Base-by-base conservation (phyloP, 768 basidiomycete species). In the Panellus pusillus region DNA sequence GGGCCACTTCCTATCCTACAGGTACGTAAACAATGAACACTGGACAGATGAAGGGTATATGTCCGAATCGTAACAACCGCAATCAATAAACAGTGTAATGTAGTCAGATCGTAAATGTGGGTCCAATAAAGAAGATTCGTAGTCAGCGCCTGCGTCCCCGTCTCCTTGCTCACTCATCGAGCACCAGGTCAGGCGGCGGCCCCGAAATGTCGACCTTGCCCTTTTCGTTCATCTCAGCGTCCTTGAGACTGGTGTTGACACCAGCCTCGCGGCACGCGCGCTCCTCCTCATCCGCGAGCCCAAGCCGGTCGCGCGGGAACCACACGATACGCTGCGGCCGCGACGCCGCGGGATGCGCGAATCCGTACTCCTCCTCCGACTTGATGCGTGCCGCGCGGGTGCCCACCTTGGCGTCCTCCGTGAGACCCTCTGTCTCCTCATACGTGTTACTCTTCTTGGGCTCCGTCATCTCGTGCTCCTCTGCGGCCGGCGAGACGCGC, bases 341-440 rank as follows among this genome's bases (percentile, higher is more conserved):
- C 57, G 74, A 81, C 50, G 82, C 78, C 7, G 93, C 93, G 14
- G 96, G 96, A 63, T 96, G 96, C 42, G 89, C 84, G 72, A 96
- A 98, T 12, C 88, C 87, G 63, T 84, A 84, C 45, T 81, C 70
- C 4, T 74, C 73, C 42, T 75, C 72, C 15, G 53, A 55, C 54
- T 49, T 47, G 44, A 48, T 32, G 36, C 37, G 49, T 41, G 44
- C 58, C 39, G 54, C 58, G 11, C 52, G 54, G 36, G 24, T 35
- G 36, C 57, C 50, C 32, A 14, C 45, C 31, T 44, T 54, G 27
- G 49, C 44, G n/a, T 11, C 11, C 11, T 55, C 58, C 42, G 39
- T 36, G 6, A 55, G 53, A 40, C 41, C 47, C 41, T 58, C 50
- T n/a, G 52, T 42, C 56, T 61, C 59, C 48, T 50, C 51, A 46